Percentiles rank a stretch among this genome's conserved stretches.
Conservation (phyloP, 768 basidiomycete species). For the Mrakia gelida region DNA sequence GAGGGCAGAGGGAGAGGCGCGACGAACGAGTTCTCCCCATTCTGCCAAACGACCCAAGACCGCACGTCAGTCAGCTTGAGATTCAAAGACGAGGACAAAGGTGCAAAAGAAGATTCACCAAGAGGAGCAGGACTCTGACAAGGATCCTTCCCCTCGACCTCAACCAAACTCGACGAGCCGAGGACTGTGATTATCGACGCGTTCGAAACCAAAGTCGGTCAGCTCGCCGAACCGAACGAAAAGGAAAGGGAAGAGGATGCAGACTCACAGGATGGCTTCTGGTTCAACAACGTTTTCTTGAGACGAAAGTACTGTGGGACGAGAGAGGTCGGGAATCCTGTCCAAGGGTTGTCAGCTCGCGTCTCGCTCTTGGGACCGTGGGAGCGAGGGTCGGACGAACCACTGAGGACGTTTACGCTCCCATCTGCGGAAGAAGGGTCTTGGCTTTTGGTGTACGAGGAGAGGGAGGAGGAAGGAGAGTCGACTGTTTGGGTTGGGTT, state of each 20-base stretch:
- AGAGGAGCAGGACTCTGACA: neutral
- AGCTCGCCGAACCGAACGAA: neutral
- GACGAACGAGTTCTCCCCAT: too few species aligned
- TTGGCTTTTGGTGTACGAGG: too few species aligned
- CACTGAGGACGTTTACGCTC: too few species aligned
- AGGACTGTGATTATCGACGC: neutral
- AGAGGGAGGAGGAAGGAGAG: too few species aligned
- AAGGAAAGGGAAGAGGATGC: neutral
- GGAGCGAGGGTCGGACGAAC: neutral
- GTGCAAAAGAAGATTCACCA: neutral
- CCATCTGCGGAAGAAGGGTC: too few species aligned
- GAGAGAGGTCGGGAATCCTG: neutral
- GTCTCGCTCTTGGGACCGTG: too few species aligned
- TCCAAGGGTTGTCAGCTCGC: neutral
- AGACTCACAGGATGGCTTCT: neutral
- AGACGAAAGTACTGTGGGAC: neutral
- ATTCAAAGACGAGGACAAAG: too few species aligned
- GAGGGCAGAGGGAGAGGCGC: too few species aligned
- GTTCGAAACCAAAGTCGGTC: neutral
- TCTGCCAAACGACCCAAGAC: too few species aligned
- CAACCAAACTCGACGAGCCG: too few species aligned
- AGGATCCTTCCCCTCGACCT: neutral
- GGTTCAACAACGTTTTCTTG: neutral
- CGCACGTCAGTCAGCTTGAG: too few species aligned
- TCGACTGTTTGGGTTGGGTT: too few species aligned